These are phyloP conservation scores for Penicillium waksmanii DNA, from an alignment of 495 filamentous ascomycete genomes.

Conservation along the genomic window DNA sequence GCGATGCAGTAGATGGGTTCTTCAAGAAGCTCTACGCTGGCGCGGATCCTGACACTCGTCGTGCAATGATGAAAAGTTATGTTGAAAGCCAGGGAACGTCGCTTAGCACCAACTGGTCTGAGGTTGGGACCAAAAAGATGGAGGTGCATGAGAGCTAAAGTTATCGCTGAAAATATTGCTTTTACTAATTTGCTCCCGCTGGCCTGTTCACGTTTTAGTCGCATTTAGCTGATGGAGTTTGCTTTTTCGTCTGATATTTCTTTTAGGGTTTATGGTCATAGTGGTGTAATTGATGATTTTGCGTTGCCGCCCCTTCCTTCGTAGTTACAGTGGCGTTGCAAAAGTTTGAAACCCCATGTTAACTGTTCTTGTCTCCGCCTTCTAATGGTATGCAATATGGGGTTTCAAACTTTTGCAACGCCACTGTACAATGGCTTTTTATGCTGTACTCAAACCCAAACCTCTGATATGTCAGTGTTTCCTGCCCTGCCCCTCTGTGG, in stretches of 20 bases:
- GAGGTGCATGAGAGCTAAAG: slow-evolving; percentile 50
- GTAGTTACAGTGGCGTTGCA: background rate
- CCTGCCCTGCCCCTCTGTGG: too few relatives aligned
- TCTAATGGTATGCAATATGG: too few relatives aligned
- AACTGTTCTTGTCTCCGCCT: too few relatives aligned
- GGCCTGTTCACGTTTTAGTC: background rate
- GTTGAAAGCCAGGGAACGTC: slow-evolving; percentile 90
- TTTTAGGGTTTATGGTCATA: background rate
- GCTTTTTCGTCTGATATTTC: background rate
- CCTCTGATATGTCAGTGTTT: too few relatives aligned
- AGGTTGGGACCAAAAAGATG: slow-evolving; percentile 75
- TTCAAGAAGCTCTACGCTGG: slow-evolving; percentile 89
- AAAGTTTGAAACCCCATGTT: too few relatives aligned
- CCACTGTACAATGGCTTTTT: too few relatives aligned
- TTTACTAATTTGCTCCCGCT: slow-evolving; percentile 5
- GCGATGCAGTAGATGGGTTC: slow-evolving; percentile 78
- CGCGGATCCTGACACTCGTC: slow-evolving; percentile 76
- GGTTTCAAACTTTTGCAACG: too few relatives aligned
- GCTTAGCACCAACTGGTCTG: slow-evolving; percentile 89
- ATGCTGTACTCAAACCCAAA: too few relatives aligned
- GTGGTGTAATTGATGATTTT: background rate
- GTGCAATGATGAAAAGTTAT: slow-evolving; percentile 98
- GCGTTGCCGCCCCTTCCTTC: background rate
- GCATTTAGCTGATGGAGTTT: slow-evolving; percentile 22
- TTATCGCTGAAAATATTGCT: background rate